Conservation (phyloP, 179 eudicot species). For the Corrigiola litoralis region DNA sequence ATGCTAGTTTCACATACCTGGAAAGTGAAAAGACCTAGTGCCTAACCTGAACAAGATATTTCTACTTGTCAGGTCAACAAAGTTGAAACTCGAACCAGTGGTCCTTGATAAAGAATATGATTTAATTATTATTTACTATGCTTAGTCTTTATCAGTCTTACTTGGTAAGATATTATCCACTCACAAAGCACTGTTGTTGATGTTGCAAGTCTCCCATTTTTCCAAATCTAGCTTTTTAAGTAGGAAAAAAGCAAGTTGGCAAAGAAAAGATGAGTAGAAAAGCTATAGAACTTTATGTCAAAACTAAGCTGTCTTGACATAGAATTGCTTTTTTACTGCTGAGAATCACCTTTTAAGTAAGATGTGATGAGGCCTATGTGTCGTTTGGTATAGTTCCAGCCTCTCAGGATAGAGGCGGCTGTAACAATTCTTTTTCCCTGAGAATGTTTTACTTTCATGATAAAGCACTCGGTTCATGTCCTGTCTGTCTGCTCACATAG, state of each 20-base stretch:
- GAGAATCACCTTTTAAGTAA: neutral
- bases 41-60: neutral
- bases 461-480: neutral
- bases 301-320: neutral
- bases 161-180: neutral
- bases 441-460: neutral
- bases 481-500: neutral
- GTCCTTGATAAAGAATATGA: too few species aligned
- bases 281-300: neutral
- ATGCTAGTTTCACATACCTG: too few species aligned
- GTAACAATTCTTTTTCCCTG: too few species aligned
- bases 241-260: slow-evolving; percentile 2
- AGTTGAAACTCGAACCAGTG: neutral
- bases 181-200: neutral
- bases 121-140: too few species aligned
- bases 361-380: too few species aligned
- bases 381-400: too few species aligned
- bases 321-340: neutral
- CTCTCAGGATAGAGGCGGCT: neutral
- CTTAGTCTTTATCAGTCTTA: too few species aligned
- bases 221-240: neutral
- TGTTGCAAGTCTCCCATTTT: neutral
- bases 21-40: too few species aligned
- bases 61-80: neutral
- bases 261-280: neutral